A percentile compares a stretch with the other conserved stretches of the same genome.
These are phyloP conservation scores for Pseudohalonectria lignicola DNA, from an alignment of 2,329 filamentous ascomycete species.

Conservation along the genomic window DNA sequence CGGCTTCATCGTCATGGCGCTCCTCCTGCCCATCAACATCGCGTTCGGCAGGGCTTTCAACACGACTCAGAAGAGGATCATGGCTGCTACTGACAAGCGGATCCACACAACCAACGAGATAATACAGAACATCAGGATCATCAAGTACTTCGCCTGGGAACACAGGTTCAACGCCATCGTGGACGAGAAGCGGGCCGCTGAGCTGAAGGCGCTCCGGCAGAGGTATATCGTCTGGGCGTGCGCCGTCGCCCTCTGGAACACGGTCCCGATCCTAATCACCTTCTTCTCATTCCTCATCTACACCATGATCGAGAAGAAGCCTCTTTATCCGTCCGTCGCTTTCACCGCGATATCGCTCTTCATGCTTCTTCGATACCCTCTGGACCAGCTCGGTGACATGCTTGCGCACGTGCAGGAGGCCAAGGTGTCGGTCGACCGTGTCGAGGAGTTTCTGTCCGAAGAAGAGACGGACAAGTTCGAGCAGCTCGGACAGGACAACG, in stretches of 20 bases:
- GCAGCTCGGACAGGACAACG: constrained; percentile 63
- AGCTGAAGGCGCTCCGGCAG: constrained; percentile 67
- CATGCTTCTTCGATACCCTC: constrained; percentile 79
- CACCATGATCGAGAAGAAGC: constrained; percentile 80
- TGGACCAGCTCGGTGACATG: constrained; percentile 97
- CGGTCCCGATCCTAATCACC: constrained; percentile 87
- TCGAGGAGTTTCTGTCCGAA: constrained; percentile 86
- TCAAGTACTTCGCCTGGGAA: constrained; percentile 99
- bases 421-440: constrained; percentile 91
- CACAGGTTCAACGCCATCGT: constrained; percentile 78
- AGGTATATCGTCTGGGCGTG: constrained; percentile 86
- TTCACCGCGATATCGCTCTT: constrained; percentile 97
- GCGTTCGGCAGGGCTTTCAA: constrained; percentile 78
- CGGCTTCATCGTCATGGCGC: constrained; percentile 79
- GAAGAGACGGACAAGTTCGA: constrained; percentile 94
- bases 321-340: constrained; percentile 80
- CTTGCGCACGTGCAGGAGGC: constrained; percentile 96
- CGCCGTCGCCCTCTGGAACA: constrained; percentile 93
- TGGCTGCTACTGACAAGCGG: constrained; percentile 86
- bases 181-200: constrained; percentile 73
- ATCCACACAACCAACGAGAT: constrained; percentile 97
- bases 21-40: constrained; percentile 86
- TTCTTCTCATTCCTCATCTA: constrained; percentile 95
- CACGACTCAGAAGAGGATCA: constrained; percentile 78
- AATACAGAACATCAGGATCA: constrained; percentile 93